phyloP scores from a whole-genome alignment of 2,329 filamentous ascomycete genomes.

The Phyllosticta paracitricarpa region DNA sequence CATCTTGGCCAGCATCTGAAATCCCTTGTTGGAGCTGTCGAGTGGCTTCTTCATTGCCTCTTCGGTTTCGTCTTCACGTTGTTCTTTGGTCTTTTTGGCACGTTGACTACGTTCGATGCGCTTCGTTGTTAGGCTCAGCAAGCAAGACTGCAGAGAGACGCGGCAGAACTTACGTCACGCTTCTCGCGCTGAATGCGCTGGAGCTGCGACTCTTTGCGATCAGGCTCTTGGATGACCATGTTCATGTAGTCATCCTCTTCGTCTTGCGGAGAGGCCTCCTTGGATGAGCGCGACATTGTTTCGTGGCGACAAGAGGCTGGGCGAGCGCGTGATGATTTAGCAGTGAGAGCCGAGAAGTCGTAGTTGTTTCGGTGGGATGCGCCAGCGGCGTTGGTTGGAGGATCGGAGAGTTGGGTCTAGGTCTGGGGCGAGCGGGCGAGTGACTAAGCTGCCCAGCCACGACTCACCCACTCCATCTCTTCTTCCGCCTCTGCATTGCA shows the following conservation, averaged over 20 bases:
- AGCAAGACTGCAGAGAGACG: not conserved
- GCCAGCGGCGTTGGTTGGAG: not conserved
- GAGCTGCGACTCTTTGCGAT: slow-evolving; percentile 50
- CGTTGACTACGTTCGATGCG: slow-evolving; percentile 5
- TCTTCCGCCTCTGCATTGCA: not conserved
- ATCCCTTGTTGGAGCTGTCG: slow-evolving; percentile 64
- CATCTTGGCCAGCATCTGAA: slow-evolving; percentile 95
- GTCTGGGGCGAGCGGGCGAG: no score
- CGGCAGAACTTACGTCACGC: slow-evolving; percentile 33
- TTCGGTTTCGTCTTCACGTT: slow-evolving; percentile 65
- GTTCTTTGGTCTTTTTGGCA: slow-evolving; percentile 63
- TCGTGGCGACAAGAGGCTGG: not conserved
- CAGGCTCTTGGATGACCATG: slow-evolving; percentile 72
- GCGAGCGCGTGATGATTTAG: not conserved
- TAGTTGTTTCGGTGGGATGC: not conserved
- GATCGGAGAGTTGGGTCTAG: not conserved
- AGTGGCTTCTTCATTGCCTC: slow-evolving; percentile 57
- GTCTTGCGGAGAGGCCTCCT: slow-evolving; percentile 12
- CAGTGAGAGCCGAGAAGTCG: not conserved
- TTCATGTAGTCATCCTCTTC: slow-evolving; percentile 89
- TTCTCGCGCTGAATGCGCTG: slow-evolving; percentile 47
- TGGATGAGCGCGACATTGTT: not conserved
- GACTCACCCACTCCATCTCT: not conserved
- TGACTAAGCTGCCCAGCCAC: not conserved
- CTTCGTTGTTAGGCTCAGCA: slow-evolving; percentile 9